Evolutionary conservation across 2,329 filamentous ascomycete genomes (phyloP), one percentile per base, ranked within the genome.

Genomic region (Microthyrium microscopicum): DNA sequence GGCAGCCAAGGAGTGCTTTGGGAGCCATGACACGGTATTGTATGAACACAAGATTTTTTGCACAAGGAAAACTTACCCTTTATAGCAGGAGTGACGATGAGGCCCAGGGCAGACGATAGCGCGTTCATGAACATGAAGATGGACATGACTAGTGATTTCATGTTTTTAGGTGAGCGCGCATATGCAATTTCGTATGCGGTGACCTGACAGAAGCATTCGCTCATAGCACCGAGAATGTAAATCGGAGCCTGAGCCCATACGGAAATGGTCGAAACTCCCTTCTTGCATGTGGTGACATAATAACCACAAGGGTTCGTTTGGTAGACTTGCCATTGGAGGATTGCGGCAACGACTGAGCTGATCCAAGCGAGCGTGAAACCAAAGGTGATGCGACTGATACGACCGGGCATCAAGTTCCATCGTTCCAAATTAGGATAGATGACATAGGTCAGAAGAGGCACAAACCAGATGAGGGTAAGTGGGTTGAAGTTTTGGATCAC

Each of bases 401-500:
- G 62, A 3, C 62, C 62, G 38, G 62, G 61, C 39, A 55, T 54
- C 39, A 66, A 57, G 29, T 53, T 53, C 22, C 46, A 33, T 21
- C 47, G 55, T 2, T 55, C 49, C 5, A 67, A 49, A 2, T 52
- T 26, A 2, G 64, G 64, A 40, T 68, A 68, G 7, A 68, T 36
- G 15, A 58, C 49, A 31, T 61, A 60, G 41, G 57, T 64, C 16
- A 66, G 48, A n/a, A 67, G 40, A 0, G 63, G 63, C 1, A 60
- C 52, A 18, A 53, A 46, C 24, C 54, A 41, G 31, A 67, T 64
- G 42, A 66, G 64, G 31, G 56, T 60, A 5, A 66, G 44, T 1
- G 61, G 51, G 47, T 66, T 66, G 47, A 66, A 64, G 49, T 66
- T 66, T 42, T 39, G 49, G 24, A 66, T 52, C 7, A 66, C 47